phyloP scores from a whole-genome alignment of 352 stramenopile species.

The Aphanomyces stellatus region DNA sequence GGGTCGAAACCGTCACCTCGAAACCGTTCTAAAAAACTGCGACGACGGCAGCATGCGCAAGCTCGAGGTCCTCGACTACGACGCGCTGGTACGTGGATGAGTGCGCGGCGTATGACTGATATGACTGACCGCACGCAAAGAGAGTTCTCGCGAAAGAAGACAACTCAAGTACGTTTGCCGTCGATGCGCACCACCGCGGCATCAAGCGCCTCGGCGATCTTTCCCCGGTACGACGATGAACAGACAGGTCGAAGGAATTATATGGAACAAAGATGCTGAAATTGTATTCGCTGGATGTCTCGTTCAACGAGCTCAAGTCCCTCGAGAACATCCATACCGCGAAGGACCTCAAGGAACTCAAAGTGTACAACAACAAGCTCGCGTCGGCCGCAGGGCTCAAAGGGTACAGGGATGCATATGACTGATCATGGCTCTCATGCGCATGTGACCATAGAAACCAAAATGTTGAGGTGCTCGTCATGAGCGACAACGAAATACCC shows the following conservation, averaged over 20 bases:
- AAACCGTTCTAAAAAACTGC: not conserved
- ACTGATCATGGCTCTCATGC: not conserved
- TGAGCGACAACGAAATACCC: conserved; percentile 66
- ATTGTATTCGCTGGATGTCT: conserved; percentile 65
- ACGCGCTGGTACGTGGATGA: conserved; percentile 28
- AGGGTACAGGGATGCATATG: conserved; percentile 22
- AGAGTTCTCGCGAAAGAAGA: conserved; percentile 40
- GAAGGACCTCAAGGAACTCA: conserved; percentile 58
- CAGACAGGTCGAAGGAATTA: not conserved
- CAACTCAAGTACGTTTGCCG: conserved; percentile 72
- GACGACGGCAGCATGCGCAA: not conserved
- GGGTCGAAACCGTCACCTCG: not conserved
- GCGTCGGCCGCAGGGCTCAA: conserved; percentile 41
- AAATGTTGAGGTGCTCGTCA: conserved; percentile 55
- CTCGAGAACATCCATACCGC: conserved; percentile 52
- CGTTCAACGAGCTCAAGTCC: conserved; percentile 56
- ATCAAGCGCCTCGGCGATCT: conserved; percentile 54
- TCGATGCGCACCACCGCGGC: conserved; percentile 68
- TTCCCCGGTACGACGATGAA: conserved; percentile 32
- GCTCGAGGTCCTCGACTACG: conserved; percentile 30
- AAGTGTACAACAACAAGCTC: conserved; percentile 78
- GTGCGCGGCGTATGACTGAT: not conserved
- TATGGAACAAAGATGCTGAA: conserved; percentile 38
- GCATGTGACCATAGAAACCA: conserved; percentile 31
- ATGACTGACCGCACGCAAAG: conserved; percentile 17